Base-by-base conservation (phyloP, 2,329 filamentous ascomycete genomes). In the Alternaria infectoria region DNA sequence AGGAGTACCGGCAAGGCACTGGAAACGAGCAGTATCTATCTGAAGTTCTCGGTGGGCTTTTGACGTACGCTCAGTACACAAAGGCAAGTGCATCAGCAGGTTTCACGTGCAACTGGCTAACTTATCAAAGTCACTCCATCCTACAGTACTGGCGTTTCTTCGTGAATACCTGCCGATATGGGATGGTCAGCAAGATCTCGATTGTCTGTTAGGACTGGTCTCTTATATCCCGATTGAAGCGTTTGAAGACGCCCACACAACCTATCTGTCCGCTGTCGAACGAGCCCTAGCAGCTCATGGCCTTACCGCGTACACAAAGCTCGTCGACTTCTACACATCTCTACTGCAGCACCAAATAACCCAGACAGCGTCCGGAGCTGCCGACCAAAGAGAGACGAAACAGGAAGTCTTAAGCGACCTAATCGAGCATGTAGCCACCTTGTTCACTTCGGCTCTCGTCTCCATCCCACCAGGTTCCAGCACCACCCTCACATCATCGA, bases 281-380 rank as follows among this genome's bases (percentile, higher is more conserved):
- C 73, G 66, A 23, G 79, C 79, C 4, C 55, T 86, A 13, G 66
- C 82, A 26, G 68, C 75, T 26, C 70, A 77, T 13, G 75, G 72
- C 19, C 50, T 83, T 0, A 72, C 82, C 6, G 87, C 89, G 0
- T 90, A 89, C 69, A 74, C 86, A 0, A 82, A 82, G 3, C 81
- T 96, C 3, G 83, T 96, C 3, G 78, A 78, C 2, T 89, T 93
- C 65, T 96, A 95, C 78, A 89, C 86, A 2, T 79, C 80, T 11
- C 81, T 96, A 6, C 84, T 95, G 49, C 86, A 84, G 11, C 86
- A 88, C 66, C 86, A 84, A 80, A 77, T 80, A 8, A 68, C 79
- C 13, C 72, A 72, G 30, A 72, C 82, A 45, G 74, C 79, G 45
- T 71, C 74, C 2, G 69, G 75, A 26, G 8, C 23, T 21, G 65